A percentile compares a stretch with the other conserved stretches of the same genome.
These are phyloP conservation scores for Suhomyces kunorum DNA, from an alignment of 1,139 yeast genomes.

Conservation along the genomic window DNA sequence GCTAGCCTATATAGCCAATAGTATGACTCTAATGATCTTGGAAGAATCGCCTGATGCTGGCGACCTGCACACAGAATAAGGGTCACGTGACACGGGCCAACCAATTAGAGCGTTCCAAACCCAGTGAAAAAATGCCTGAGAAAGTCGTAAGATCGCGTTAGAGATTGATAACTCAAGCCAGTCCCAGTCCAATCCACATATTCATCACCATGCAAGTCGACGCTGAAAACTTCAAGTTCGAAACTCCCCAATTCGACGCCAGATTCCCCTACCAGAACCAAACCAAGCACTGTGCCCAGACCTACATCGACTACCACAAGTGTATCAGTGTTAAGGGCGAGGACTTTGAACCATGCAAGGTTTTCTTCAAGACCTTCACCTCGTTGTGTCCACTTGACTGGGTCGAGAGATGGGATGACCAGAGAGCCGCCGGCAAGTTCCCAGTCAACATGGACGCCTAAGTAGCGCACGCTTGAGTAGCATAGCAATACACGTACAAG, in stretches of 20 bases:
- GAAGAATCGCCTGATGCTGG: slow-evolving; percentile 2
- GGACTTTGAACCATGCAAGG: slow-evolving; percentile 96
- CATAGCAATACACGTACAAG: slow-evolving; percentile 12
- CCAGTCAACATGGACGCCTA: slow-evolving; percentile 35
- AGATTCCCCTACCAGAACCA: slow-evolving; percentile 97
- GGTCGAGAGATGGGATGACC: slow-evolving; percentile 96
- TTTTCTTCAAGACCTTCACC: slow-evolving; percentile 87
- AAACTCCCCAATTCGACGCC: slow-evolving; percentile 86
- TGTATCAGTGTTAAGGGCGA: slow-evolving; percentile 97
- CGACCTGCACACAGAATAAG: neutral
- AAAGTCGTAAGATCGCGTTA: slow-evolving; percentile 16
- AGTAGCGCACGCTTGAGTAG: too few species aligned
- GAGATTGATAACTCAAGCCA: slow-evolving; percentile 2
- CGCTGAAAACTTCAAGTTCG: slow-evolving; percentile 55
- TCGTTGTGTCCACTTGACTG: slow-evolving; percentile 91
- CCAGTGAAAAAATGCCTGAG: slow-evolving; percentile 12
- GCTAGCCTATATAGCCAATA: neutral
- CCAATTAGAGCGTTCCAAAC: slow-evolving; percentile 15
- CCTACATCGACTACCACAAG: slow-evolving; percentile 96
- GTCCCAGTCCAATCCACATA: slow-evolving; percentile 5
- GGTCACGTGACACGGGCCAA: slow-evolving; percentile 13
- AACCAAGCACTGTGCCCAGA: slow-evolving; percentile 97
- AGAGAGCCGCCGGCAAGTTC: slow-evolving; percentile 66
- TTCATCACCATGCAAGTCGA: slow-evolving; percentile 42
- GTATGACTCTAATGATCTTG: neutral